A percentile compares a stretch with the other conserved stretches of the same genome.
Evolutionary conservation across 2,329 filamentous ascomycete species (phyloP).

Genomic region (Ascocoryne sarcoides): DNA sequence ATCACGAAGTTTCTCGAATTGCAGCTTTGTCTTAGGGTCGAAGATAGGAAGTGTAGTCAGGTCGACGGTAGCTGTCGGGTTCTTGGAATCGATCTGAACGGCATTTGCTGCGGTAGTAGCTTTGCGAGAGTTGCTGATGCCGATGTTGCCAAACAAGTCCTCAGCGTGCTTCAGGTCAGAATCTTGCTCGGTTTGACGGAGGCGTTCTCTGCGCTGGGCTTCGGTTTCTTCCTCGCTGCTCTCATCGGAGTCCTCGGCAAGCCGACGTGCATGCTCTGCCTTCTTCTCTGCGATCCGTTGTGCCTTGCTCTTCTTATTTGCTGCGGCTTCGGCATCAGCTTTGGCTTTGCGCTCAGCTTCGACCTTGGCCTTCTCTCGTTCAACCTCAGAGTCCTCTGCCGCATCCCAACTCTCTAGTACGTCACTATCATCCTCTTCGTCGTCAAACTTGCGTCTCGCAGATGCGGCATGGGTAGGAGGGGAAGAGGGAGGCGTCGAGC

Average conservation of each 20-base stretch:
- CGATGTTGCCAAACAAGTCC: slow-evolving; percentile 76
- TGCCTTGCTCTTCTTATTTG: slow-evolving; percentile 82
- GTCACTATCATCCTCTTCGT: slow-evolving; percentile 79
- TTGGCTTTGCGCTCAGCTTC: slow-evolving; percentile 80
- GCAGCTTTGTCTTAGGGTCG: slow-evolving; percentile 77
- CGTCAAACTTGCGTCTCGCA: slow-evolving; percentile 64
- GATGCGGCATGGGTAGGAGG: slow-evolving; percentile 18
- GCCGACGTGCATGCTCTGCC: slow-evolving; percentile 45
- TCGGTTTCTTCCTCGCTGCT: slow-evolving; percentile 62
- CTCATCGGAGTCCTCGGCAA: slow-evolving; percentile 47
- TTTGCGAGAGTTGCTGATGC: slow-evolving; percentile 58
- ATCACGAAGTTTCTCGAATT: slow-evolving; percentile 74
- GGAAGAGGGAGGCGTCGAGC: slow-evolving; percentile 37
- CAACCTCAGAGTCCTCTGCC: slow-evolving; percentile 91
- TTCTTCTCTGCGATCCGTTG: slow-evolving; percentile 78
- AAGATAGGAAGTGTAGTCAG: slow-evolving; percentile 74
- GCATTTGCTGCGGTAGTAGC: slow-evolving; percentile 53
- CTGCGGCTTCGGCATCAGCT: slow-evolving; percentile 78
- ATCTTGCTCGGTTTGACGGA: slow-evolving; percentile 75
- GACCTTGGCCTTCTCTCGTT: slow-evolving; percentile 90
- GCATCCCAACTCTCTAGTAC: slow-evolving; percentile 96
- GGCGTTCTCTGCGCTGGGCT: slow-evolving; percentile 61
- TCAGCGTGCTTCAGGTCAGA: slow-evolving; percentile 82
- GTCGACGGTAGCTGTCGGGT: slow-evolving; percentile 74
- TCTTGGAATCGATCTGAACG: slow-evolving; percentile 60